Base-by-base conservation (phyloP, 2,329 filamentous ascomycete species). In the Tolypocladium nubicola region DNA sequence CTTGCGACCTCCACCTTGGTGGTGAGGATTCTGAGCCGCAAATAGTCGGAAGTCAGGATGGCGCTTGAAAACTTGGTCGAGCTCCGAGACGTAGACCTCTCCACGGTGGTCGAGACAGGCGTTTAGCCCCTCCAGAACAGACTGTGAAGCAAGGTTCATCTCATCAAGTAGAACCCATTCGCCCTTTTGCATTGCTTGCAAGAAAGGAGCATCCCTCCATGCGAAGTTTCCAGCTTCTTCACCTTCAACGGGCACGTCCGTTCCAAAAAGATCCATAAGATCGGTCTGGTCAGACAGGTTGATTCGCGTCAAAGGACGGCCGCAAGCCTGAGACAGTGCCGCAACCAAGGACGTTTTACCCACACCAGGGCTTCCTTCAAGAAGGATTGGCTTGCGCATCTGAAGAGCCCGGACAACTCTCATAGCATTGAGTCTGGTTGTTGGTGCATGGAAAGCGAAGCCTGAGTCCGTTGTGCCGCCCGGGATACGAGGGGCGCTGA, bases 271-370 rank as follows among this genome's bases (percentile, higher is more conserved):
- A 69, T 99, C 94, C 82, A 97, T 97, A 54, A 99, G 76, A 71
- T 99, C 94, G 0, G 95, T 99, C 73, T 99, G 94, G 65, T 99
- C 94, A 0, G 94, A 97, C 59, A 99, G 78, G 67, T 99, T 99
- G 73, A 99, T 97, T 65, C 94, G 83, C 0, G 91, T 96, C 61
- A 99, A 75, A 9, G 89, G 87, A 60, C 87, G 87, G 6, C 92
- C 90, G 61, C 90, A 88, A 4, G 87, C 85, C 63, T 83, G 82
- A 1, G 95, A 89, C 52, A 99, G 77, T 0, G 94, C 92, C 52
- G 88, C 87, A 26, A 99, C 85, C 16, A 99, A 79, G 1, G 93
- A 96, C 0, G 94, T 99, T 76, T 99, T 99, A 57, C 94, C 94
- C 26, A 99, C 94, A 68, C 94, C 94, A n/a, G 94, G 94, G 64